phyloP scores from a whole-genome alignment of 2,329 filamentous ascomycete genomes.

The Cladosporium sp. region DNA sequence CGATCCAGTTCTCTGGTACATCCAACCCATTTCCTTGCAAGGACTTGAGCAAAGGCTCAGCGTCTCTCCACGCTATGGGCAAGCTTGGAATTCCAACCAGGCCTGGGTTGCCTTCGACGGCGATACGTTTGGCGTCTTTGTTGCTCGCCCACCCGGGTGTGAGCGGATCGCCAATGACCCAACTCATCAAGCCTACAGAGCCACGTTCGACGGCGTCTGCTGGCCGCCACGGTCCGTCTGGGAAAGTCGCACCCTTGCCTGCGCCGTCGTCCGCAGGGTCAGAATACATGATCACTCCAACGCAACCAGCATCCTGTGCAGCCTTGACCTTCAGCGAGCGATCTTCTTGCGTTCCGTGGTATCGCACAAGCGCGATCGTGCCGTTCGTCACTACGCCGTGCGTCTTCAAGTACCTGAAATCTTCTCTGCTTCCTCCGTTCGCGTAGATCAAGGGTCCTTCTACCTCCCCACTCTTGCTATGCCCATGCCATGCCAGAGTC shows the following conservation, averaged over 20 bases:
- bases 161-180: constrained; percentile 84
- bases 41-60: constrained; percentile 70
- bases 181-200: constrained; percentile 73
- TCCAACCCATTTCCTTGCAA: constrained; percentile 70
- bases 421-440: constrained; percentile 81
- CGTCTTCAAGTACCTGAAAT: constrained; percentile 70
- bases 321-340: constrained; percentile 80
- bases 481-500: constrained; percentile 79
- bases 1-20: constrained; percentile 67
- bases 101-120: constrained; percentile 65
- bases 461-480: constrained; percentile 82
- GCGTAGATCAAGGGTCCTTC: constrained; percentile 84
- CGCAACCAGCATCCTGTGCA: constrained; percentile 80
- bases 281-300: constrained; percentile 86
- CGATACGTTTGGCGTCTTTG: constrained; percentile 58
- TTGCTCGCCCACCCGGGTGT: constrained; percentile 81
- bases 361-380: constrained; percentile 77
- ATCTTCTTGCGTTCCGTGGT: constrained; percentile 71
- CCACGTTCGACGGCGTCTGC: constrained; percentile 75
- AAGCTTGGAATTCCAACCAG: constrained; percentile 83
- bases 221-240: constrained; percentile 75
- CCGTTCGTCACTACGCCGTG: constrained; percentile 70
- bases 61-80: constrained; percentile 85
- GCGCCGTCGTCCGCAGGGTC: constrained; percentile 86
- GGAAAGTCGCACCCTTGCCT: constrained; percentile 65